Evolutionary conservation across 257 asterid species (phyloP), one percentile per base, ranked within the genome.

Genomic region (Linaria vulgaris): DNA sequence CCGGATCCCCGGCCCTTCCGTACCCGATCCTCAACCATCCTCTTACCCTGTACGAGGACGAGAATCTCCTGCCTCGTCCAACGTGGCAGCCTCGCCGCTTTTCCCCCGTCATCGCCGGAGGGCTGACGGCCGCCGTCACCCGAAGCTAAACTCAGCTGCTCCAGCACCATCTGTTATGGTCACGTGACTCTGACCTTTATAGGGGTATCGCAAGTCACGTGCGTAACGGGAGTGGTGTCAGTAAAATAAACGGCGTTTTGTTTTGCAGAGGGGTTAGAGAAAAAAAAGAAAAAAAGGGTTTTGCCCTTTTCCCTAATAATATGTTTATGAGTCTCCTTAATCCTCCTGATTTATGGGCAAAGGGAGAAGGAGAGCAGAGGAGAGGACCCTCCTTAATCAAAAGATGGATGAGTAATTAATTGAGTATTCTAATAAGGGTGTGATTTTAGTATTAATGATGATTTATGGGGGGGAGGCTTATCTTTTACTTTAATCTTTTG

Each of bases 1-100:
- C 85, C 83, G 21, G 85, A 77, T 0, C 82, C 67, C n/a, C 95
- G 80, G 0, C 91, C 94, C 38, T 90, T 65, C 44, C 87, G 69
- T 16, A 82, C 89, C 65, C 91, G 78, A 37, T 59, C 82, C 63
- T 92, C 97, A 0, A 95, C 88, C 4, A 88, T 91, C 67, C 82
- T 76, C 56, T 91, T 88, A 3, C 97, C 97, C 61, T 91, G 95
- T 27, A 91, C 83, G 50, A 91, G 94, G 6, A 86, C 95, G 1
- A 91, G 85, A 31, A 92, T 92, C 57, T 92, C 98, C 20, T 89
- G 97, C 57, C 94, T 63, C 0, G 97, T 92, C 98, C 97, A 92
- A 0, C 97, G 92, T 7, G 98, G 98, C 4, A 92, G 82, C 47
- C 97, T 75, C 0, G 87, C 85, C 6, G 85, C 70, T 44, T 80